Base-by-base conservation (phyloP, 306 rosid genomes). In the Cicer arietinum region DNA sequence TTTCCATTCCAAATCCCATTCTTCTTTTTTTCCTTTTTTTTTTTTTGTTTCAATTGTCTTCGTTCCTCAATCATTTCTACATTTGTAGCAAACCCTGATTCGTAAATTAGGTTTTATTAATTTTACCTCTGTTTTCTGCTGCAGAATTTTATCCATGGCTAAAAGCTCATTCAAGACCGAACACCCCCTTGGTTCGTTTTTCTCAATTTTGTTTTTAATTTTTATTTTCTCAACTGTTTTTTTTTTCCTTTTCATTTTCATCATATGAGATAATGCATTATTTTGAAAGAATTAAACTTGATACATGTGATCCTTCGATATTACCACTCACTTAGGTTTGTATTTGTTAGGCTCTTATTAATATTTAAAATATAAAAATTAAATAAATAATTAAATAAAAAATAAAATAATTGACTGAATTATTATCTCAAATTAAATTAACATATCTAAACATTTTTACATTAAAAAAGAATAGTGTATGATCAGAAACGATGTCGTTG, bases 121-220 rank as follows among this genome's bases (percentile, higher is more conserved):
- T 8, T 41, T n/a, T 56, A 10, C 18, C 7, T 7, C 0, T 25
- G 12, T 61, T 53, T 10, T 77, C 16, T 56, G 10, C 18, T 77
- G 75, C 79, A 81, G 88, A 71, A 58, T 78, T 51, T 1, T 59
- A 69, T 48, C 81, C 78, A 81, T 85, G 85, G 79, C 83, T 51
- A 84, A 84, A 79, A 81, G 81, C 76, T 81, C 85, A 14, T 85
- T 85, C 83, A 85, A 81, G 84, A 78, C 73, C 63, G 88, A 85
- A 59, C 85, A 85, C 65, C 81, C 85, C 30, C 88, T 85, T 71
- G 85, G 88, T 85, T 69, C 35, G 77, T 63, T 74, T 66, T 39
- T 76, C 18, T 78, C 20, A 53, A 10, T 65, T 42, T 0, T 17
- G 8, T 8, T 2, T 25, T 25, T 25, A 25, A 25, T 25, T 25